Evolutionary conservation across 2,329 filamentous ascomycete genomes (phyloP).

Genomic region (Penicillium sp.): DNA sequence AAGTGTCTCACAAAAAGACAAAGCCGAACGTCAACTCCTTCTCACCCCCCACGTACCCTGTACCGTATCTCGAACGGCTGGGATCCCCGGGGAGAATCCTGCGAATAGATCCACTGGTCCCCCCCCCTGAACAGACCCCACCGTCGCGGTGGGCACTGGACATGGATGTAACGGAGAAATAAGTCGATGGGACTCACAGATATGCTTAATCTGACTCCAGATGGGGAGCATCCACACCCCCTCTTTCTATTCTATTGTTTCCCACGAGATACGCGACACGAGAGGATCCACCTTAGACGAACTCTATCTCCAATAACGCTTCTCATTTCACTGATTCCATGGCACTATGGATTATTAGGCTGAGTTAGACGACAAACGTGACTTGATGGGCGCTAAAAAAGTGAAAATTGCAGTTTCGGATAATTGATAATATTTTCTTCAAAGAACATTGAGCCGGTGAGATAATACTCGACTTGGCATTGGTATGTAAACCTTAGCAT

Average conservation of each 20-base stretch:
- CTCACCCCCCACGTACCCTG: slow-evolving; percentile 5
- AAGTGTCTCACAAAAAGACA: not conserved
- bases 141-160: slow-evolving; percentile 24
- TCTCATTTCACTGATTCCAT: not conserved
- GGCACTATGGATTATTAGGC: not conserved
- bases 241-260: slow-evolving; percentile 4
- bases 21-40: not conserved
- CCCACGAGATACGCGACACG: slow-evolving; percentile 3
- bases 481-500: not conserved
- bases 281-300: slow-evolving; percentile 1
- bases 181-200: slow-evolving; percentile 24
- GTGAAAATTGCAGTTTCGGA: not conserved
- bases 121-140: slow-evolving; percentile 19
- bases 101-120: slow-evolving; percentile 21
- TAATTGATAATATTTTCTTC: not conserved
- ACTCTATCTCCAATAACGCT: slow-evolving; percentile 5
- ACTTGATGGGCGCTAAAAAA: not conserved
- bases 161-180: slow-evolving; percentile 28
- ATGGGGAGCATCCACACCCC: slow-evolving; percentile 14
- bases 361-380: not conserved
- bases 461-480: not conserved
- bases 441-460: not conserved
- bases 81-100: slow-evolving; percentile 22
- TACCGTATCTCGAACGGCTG: slow-evolving; percentile 15
- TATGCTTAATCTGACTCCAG: slow-evolving; percentile 31